Evolutionary conservation across 345 rosid species (phyloP), one percentile per base, ranked within the genome.

Genomic region (Citrus inodora): DNA sequence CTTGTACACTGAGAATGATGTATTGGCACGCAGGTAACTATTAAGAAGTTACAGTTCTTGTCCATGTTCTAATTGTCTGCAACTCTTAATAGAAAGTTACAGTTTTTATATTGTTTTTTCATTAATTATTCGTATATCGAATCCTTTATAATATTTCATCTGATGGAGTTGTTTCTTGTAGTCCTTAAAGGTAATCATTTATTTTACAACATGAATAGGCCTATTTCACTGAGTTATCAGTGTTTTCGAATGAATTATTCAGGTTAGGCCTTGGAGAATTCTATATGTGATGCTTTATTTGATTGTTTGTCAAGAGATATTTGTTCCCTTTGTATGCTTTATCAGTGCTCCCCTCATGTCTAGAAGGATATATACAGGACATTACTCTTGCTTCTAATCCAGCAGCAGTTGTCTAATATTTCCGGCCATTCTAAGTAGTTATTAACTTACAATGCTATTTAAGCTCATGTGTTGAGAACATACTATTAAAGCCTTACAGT

Each of bases 1-100:
- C 75, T 89, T 95, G 33, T 95, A 93, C 86, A 76, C 92, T 62
- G 90, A 91, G 19, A 90, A 89, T 81, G 99, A 95, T 82, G 91
- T 95, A 27, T 82, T 81, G 79, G 98, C 94, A 3, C 93, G 99
- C 76, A 79, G 99, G 99, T 94, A 70, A 80, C 58, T 19, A 0
- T 42, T 9, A 42, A 3, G 33, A 53, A 7, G 16, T 37, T 71
- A 32, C 7, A 56, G 3, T 66, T 80, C 11, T 76, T 22, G 66
- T 55, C 59, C 73, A 27, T 64, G 35, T 27, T 72, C 2, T 66
- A 13, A 28, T 77, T 63, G 9, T 21, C 21, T 75, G 1, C 22
- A 33, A 33, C 4, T 46, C 46, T 30, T 67, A 62, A 24, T 67
- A 16, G 27, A 35, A 55, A 55, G 37, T 24, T n/a, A 9, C 55